These are phyloP conservation scores for Monilinia fructigena DNA, from an alignment of 2,329 filamentous ascomycete species.

Conservation along the genomic window DNA sequence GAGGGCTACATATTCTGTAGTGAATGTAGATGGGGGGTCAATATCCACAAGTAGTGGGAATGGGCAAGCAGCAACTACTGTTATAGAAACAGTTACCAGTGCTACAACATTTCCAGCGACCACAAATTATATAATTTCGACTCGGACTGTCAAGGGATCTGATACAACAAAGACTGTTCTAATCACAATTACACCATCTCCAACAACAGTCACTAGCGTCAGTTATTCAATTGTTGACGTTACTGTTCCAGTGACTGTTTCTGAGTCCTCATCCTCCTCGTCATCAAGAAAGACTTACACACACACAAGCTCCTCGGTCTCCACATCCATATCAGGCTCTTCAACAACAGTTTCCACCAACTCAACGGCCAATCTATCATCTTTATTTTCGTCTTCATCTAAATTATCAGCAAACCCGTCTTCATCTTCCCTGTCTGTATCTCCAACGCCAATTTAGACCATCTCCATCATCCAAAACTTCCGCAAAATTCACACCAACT, in stretches of 20 bases:
- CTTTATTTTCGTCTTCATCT: neutral
- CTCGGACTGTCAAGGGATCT: slow-evolving; percentile 33
- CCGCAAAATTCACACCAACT: slow-evolving; percentile 4
- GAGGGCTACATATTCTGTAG: slow-evolving; percentile 40
- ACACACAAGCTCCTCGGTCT: slow-evolving; percentile 12
- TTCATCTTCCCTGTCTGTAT: neutral
- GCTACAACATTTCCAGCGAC: slow-evolving; percentile 28
- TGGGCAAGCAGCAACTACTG: slow-evolving; percentile 25
- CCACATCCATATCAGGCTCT: slow-evolving; percentile 9
- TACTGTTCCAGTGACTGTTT: slow-evolving; percentile 29
- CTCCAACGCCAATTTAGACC: neutral
- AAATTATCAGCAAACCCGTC: neutral
- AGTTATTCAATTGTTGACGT: slow-evolving; percentile 39
- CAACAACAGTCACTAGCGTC: slow-evolving; percentile 30
- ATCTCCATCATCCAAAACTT: neutral
- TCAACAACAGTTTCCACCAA: neutral
- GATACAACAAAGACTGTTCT: slow-evolving; percentile 33
- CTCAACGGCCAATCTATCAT: neutral
- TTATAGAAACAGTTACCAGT: slow-evolving; percentile 34
- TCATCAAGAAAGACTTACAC: slow-evolving; percentile 20
- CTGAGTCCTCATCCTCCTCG: slow-evolving; percentile 21
- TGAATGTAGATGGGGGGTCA: slow-evolving; percentile 41
- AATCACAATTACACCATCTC: slow-evolving; percentile 33
- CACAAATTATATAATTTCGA: slow-evolving; percentile 29
- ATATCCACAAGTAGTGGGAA: slow-evolving; percentile 23